Evolutionary conservation across 1,284 basidiomycete genomes (phyloP), one percentile per base, ranked within the genome.

Genomic region (Takashimella koratensis): DNA sequence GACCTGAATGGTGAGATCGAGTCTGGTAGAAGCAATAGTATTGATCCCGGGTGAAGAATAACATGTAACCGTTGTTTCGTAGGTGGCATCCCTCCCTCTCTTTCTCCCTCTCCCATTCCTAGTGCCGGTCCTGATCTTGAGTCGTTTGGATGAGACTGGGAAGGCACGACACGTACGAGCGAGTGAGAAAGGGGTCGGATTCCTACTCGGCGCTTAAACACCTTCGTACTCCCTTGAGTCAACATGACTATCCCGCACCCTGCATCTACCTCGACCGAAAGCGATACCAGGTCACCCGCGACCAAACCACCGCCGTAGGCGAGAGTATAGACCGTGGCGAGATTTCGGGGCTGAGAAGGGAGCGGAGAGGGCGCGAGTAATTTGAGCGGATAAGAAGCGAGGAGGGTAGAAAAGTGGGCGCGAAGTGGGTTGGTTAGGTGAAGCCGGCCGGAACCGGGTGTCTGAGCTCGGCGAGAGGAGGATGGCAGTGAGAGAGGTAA

Each of bases 291-390:
- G 76, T 98, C 95, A 0, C 94, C 94, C 4, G 86, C 84, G 24
- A 98, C 90, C 4, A 98, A 81, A 1, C 95, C 95, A 12, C 95
- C 95, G 1, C 95, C 95, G 64, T 98, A 98, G 21, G 85, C 86
- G 49, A 97, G 77, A 24, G 91, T 78, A 68, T 97, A 98, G 20
- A 86, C 83, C 45, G 87, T 79, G 5, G 83, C 86, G 13, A 92
- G 53, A 49, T 71, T 59, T 5, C 67, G 48, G 0, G 75, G 74
- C 54, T 76, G 68, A 8, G 76, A 73, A 20, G 74, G 71, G 2
- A 76, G 62, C 2, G 68, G 60, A 3, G 57, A 53, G 1, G 92
- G 90, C 3, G 88, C 85, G 56, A 97, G 80, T 21, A 98, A 82
- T 76, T 97, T 97, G 64, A 98, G 80, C 2, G 94, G 94, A 71